Evolutionary conservation across 2,329 filamentous ascomycete genomes (phyloP).

Genomic region (Penicillium sp.): DNA sequence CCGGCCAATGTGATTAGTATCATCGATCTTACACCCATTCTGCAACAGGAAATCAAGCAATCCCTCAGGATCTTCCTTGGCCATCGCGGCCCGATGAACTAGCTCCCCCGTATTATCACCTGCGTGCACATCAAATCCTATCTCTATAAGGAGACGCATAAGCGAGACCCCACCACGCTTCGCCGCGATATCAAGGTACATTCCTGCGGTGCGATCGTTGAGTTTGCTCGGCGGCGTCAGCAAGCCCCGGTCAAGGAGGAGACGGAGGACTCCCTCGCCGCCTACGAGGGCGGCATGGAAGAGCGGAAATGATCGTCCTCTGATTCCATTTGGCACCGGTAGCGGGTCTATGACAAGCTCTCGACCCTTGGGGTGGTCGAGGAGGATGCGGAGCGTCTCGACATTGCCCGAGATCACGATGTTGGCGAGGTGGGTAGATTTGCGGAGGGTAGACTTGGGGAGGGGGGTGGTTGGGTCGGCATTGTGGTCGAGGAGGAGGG

Average conservation of each 20-base stretch:
- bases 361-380: not conserved
- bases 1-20: not conserved
- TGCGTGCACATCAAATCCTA: not conserved
- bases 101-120: not conserved
- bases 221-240: not conserved
- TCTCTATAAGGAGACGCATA: not conserved
- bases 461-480: not conserved
- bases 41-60: not conserved
- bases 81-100: not conserved
- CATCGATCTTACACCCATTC: not conserved
- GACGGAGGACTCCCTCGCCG: not conserved
- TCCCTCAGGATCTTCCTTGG: not conserved
- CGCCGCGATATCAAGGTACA: too few species aligned
- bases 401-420: not conserved
- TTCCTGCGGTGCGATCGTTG: too few species aligned
- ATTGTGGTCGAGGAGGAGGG: not conserved
- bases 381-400: not conserved
- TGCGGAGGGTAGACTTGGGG: too few species aligned
- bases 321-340: not conserved
- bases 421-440: not conserved
- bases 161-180: not conserved
- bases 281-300: not conserved
- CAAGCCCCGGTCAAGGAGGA: not conserved
- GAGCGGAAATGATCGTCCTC: not conserved
- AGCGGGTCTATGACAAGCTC: not conserved